Evolutionary conservation across 1,139 yeast genomes (phyloP), one percentile per base, ranked within the genome.

Genomic region (Blastobotrys illinoisensis): DNA sequence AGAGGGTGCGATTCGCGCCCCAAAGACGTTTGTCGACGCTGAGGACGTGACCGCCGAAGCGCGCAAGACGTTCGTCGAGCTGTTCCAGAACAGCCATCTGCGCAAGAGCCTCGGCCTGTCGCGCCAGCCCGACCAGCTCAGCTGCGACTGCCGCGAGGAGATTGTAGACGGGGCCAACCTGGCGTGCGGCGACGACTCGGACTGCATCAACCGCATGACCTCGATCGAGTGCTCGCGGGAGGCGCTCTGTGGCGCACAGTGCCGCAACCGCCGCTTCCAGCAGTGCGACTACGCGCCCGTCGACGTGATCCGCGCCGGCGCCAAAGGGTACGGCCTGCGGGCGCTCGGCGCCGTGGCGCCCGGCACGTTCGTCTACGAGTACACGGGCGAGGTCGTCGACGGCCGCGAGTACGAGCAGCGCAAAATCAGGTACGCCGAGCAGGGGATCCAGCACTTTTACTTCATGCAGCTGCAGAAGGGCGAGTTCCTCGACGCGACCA

Each of bases 391-490:
- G 68, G 96, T 93, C 28, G 86, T 93, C 45, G 89, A 86, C 66
- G 95, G 88, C 65, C 71, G 73, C 18, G 74, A 81, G 32, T 93
- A 91, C 69, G 76, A 89, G 55, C 76, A 77, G 53, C 79, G 97
- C 59, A 87, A 86, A 85, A 74, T 80, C 52, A 80, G 79, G 49
- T 93, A 93, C 69, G 95, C 87, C 65, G 70, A 75, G 40, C 78
- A 79, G 60, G 82, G 85, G n/a, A 78, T 86, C 61, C 83, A 81
- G 69, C 99, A 93, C 71, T 93, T 93, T 64, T 93, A 93, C 70
- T 93, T 93, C 70, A 93, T 93, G 99, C 90, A 90, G 97, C 79
- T 93, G 60, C 95, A 89, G 64, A 87, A 85, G 65, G 91, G 90
- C 59, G 93, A 93, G 65, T 93, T 89, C 67, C 88, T 93, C 56